Evolutionary conservation across 768 basidiomycete genomes (phyloP).

Genomic region (Multifurca ochricompacta): DNA sequence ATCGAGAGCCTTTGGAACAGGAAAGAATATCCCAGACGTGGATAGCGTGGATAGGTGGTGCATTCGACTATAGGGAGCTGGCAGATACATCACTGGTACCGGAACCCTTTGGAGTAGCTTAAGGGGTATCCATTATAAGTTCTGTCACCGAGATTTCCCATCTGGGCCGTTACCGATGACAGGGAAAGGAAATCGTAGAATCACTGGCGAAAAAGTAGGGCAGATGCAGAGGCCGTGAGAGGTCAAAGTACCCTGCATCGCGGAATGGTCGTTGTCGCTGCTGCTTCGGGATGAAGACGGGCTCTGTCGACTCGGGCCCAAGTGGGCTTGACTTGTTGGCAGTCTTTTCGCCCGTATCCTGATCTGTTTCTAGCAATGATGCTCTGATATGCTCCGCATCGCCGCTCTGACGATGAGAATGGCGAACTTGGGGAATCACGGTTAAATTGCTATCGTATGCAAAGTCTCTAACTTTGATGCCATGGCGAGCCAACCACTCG

Average conservation of each 20-base stretch:
- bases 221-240: constrained; percentile 13
- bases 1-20: constrained; percentile 10
- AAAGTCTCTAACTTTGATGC: constrained; percentile 50
- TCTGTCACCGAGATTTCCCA: constrained; percentile 38
- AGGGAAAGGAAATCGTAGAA: constrained; percentile 5
- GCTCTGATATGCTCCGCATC: background rate
- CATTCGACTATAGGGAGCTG: constrained; percentile 27
- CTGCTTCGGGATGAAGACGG: constrained; percentile 9
- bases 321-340: constrained; percentile 7
- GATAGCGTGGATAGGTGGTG: constrained; percentile 33
- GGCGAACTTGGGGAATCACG: constrained; percentile 43
- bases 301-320: constrained; percentile 19
- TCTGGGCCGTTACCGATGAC: constrained; percentile 1
- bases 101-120: constrained; percentile 49
- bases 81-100: constrained; percentile 28
- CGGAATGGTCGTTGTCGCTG: constrained; percentile 5
- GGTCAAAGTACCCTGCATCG: constrained; percentile 10
- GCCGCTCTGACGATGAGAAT: constrained; percentile 10
- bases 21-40: constrained; percentile 31
- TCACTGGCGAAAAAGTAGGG: background rate
- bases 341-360: background rate
- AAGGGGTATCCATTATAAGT: constrained; percentile 41
- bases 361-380: background rate
- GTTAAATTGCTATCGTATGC: constrained; percentile 62
- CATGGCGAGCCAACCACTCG: constrained; percentile 26